phyloP scores from a whole-genome alignment of 768 basidiomycete genomes.

The Auriscalpium vulgare region DNA sequence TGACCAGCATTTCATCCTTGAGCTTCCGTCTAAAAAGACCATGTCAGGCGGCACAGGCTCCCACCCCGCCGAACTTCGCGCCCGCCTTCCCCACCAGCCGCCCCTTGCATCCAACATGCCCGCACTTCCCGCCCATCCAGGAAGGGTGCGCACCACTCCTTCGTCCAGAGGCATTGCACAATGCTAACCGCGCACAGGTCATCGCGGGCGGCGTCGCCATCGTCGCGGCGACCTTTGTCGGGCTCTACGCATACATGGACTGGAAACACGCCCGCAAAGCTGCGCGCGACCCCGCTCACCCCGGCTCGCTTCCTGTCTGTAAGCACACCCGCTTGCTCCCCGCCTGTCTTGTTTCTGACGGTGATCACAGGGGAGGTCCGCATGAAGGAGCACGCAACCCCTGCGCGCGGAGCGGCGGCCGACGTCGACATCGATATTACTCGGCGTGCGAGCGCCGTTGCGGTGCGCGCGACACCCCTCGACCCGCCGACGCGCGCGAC shows the following conservation, averaged over 20 bases:
- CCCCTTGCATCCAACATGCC: neutral
- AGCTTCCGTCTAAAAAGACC: too few relatives aligned
- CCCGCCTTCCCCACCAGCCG: neutral
- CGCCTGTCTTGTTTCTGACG: neutral
- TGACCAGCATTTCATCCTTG: too few relatives aligned
- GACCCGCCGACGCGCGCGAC: neutral
- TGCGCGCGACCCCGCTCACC: constrained; percentile 7
- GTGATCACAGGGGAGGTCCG: too few relatives aligned
- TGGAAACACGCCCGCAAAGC: constrained; percentile 7
- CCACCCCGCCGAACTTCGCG: neutral
- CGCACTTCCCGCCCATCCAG: too few relatives aligned
- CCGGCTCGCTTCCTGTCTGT: constrained; percentile 8
- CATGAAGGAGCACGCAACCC: too few relatives aligned
- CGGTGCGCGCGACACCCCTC: neutral
- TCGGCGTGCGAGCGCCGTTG: too few relatives aligned
- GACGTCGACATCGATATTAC: too few relatives aligned
- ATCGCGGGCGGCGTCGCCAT: constrained; percentile 5
- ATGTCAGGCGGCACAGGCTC: neutral
- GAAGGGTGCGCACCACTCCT: too few relatives aligned
- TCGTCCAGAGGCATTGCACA: too few relatives aligned
- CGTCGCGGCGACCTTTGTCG: constrained; percentile 3
- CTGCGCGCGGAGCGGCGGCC: too few relatives aligned
- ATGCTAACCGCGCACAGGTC: neutral
- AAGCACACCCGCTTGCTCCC: neutral
- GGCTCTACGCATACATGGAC: constrained; percentile 6